phyloP scores from a whole-genome alignment of 2,329 filamentous ascomycete species.

The Fusarium torulosum region DNA sequence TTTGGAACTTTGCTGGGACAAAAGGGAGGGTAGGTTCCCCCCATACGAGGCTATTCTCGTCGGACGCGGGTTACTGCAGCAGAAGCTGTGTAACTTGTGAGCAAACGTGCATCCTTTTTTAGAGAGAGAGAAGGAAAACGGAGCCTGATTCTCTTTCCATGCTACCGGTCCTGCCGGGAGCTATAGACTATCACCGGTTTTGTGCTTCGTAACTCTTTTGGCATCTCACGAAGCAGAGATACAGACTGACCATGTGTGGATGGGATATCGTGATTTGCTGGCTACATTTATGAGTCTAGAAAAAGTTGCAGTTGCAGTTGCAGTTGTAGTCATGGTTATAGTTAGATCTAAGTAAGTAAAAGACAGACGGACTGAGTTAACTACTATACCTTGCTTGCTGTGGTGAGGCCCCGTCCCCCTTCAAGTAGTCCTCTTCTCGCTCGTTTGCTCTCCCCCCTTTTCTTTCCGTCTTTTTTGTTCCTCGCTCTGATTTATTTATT shows the following conservation, averaged over 20 bases:
- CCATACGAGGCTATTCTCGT: constrained; percentile 56
- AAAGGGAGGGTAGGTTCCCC: background rate
- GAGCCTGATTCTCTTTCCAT: constrained; percentile 45
- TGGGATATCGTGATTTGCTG: constrained; percentile 11
- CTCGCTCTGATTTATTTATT: constrained; percentile 10
- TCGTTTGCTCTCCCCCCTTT: constrained; percentile 16
- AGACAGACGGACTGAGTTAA: background rate
- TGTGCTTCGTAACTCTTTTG: constrained; percentile 31
- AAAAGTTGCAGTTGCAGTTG: background rate
- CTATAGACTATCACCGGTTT: constrained; percentile 28
- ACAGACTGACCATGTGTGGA: constrained; percentile 1
- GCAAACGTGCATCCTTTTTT: constrained; percentile 21
- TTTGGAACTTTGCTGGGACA: background rate
- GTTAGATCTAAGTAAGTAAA: background rate
- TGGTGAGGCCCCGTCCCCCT: constrained; percentile 13
- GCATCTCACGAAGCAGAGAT: background rate
- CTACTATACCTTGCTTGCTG: background rate
- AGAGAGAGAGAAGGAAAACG: constrained; percentile 14
- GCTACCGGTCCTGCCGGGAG: constrained; percentile 41
- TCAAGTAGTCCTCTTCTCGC: constrained; percentile 22
- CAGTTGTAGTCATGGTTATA: background rate
- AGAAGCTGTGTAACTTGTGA: constrained; percentile 44
- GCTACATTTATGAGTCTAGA: background rate
- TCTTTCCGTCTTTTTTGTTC: constrained; percentile 1
- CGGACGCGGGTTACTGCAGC: constrained; percentile 51